Base-by-base conservation (phyloP, 495 filamentous ascomycete genomes). In the Neurospora sp. region DNA sequence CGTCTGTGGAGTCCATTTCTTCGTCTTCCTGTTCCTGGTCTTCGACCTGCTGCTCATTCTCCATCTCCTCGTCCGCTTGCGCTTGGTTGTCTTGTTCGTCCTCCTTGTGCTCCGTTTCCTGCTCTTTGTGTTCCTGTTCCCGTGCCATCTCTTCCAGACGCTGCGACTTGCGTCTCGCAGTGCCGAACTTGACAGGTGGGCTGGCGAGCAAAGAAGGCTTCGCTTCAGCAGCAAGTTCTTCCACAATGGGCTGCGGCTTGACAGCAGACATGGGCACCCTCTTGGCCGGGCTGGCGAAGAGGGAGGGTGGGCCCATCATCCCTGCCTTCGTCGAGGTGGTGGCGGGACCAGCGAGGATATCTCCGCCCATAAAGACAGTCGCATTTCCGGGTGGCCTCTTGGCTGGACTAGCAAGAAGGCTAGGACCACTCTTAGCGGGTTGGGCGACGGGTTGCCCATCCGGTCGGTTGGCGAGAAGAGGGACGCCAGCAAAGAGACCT, bases 161-260 rank as follows among this genome's bases (percentile, higher is more conserved):
- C 20, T 65, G 53, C 53, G 53, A 65, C 27, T 65, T 65, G 27
- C 53, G 53, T 37, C 53, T 65, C 5, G 53, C 53, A 65, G 53
- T 65, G 7, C 53, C 27, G 53, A 65, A 65, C 27, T 65, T 65
- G 53, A 65, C 53, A 35, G 53, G 27, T 31, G 53, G 53, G 53
- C 53, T 65, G 53, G 53, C 27, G 31, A 88, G 79, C 39, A 84
- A 76, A 4, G 83, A 80, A 3, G 70, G 68, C 76, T 85, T 87
- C 4, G 35, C 4, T 18, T 71, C 53, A 20, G 31, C 70, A 18
- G 27, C 53, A 65, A 65, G 12, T 37, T 35, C 53, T 7, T 65
- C 53, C 27, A 18, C 12, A 65, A 37, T 4, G 27, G 53, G 7
- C 27, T 65, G 53, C 7, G 44, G 20, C 31, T 71, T 71, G 18